Evolutionary conservation across 352 stramenopile species (phyloP), one percentile per base, ranked within the genome.

Genomic region (Pythium brassicae): DNA sequence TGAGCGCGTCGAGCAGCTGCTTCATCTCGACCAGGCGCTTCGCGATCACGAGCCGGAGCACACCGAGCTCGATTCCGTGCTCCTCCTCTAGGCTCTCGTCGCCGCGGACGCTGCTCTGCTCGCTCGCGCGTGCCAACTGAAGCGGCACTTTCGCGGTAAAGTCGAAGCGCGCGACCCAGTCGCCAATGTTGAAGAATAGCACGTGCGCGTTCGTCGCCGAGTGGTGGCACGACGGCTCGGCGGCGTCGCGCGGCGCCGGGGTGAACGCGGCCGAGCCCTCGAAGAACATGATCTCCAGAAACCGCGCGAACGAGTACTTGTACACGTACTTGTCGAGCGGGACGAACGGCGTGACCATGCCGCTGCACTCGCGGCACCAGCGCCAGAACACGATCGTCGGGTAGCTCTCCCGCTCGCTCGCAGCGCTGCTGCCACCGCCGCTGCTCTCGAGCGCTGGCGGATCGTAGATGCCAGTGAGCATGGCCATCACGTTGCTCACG

Each of bases 241-340:
- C 61, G 20, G 55, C 63, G 27, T 22, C 29, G 23, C 14, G 42
- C n/a, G n/a, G n/a, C n/a, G n/a, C n/a, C n/a, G n/a, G n/a, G n/a
- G n/a, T 27, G 32, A 27, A 70, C 1, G 85, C 78, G 10, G 66
- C 59, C 39, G 85, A 72, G 20, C 77, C 61, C 54, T 98, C 96
- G 35, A 91, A 92, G 50, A 99, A 98, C 32, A 96, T 86, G 9
- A 98, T 76, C 66, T 99, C 95, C n/a, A 99, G 66, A 51, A 99
- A 98, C 55, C 98, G 97, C 25, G 95, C 96, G 70, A 99, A 98
- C 14, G 87, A 98, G 70, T 97, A 98, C 71, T 99, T 98, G 86
- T 97, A 98, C 22, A 95, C 72, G 91, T 97, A 68, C 78, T 96
- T 78, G 84, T 89, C 69, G 75, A 94, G 54, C 40, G 76, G 71